Evolutionary conservation across 2,329 filamentous ascomycete species (phyloP).

Genomic region (Geosmithia putterillii): DNA sequence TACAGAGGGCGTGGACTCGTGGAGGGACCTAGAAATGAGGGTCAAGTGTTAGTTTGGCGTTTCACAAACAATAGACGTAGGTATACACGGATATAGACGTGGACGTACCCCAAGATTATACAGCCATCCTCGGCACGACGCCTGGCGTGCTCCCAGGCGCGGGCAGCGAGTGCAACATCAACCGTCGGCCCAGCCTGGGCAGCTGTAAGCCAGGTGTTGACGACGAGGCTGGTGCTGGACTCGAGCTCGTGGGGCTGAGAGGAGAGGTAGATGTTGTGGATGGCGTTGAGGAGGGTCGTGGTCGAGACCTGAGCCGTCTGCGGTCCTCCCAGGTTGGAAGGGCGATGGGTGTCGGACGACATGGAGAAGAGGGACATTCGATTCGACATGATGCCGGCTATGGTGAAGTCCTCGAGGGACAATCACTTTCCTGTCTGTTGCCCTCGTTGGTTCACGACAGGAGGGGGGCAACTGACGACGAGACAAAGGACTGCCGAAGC

Average conservation of each 20-base stretch:
- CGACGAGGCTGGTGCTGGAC: slow-evolving; percentile 78
- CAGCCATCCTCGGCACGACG: slow-evolving; percentile 92
- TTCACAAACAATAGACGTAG: neutral
- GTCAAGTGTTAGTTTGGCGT: slow-evolving; percentile 5
- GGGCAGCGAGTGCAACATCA: slow-evolving; percentile 62
- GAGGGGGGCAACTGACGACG: neutral
- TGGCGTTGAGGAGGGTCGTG: slow-evolving; percentile 79
- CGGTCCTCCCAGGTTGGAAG: slow-evolving; percentile 40
- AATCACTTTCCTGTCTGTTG: slow-evolving; percentile 19
- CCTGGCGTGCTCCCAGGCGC: slow-evolving; percentile 93
- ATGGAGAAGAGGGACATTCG: slow-evolving; percentile 60
- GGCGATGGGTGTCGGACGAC: slow-evolving; percentile 49
- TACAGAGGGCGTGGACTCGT: slow-evolving; percentile 77
- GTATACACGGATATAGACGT: neutral
- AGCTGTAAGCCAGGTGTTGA: slow-evolving; percentile 91
- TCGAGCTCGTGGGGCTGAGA: slow-evolving; percentile 79
- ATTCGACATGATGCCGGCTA: slow-evolving; percentile 38
- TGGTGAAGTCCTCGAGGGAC: slow-evolving; percentile 24
- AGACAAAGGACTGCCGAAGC: neutral
- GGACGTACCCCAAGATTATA: slow-evolving; percentile 68
- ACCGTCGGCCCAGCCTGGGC: slow-evolving; percentile 60
- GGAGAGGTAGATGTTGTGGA: slow-evolving; percentile 80
- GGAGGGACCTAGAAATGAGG: slow-evolving; percentile 57
- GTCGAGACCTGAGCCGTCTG: slow-evolving; percentile 77
- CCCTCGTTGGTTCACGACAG: slow-evolving; percentile 3